Evolutionary conservation across 129 eudicot genomes (phyloP).

Genomic region (Flaveria ramosissima): DNA sequence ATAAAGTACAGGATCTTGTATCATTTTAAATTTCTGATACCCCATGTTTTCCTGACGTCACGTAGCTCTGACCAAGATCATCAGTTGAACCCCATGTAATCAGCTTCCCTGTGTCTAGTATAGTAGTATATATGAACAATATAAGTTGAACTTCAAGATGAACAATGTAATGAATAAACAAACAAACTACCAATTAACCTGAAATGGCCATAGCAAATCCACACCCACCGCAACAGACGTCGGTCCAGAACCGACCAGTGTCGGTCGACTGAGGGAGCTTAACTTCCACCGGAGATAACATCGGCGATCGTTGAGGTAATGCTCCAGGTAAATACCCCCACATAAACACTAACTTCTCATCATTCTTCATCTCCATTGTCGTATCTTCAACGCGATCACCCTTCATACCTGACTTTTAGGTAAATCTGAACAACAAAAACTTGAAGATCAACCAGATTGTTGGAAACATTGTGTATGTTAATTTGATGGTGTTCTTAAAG

Average conservation of each 20-base stretch:
- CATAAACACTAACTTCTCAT: slow-evolving; percentile 51
- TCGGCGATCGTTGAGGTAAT: slow-evolving; percentile 82
- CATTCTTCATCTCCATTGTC: slow-evolving; percentile 34
- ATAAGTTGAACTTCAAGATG: no score
- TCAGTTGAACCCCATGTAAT: slow-evolving; percentile 99
- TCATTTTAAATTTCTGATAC: slow-evolving; percentile 39
- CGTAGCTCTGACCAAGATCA: slow-evolving; percentile 95
- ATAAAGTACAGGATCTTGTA: not conserved
- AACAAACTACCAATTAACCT: slow-evolving; percentile 31
- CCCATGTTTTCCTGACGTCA: slow-evolving; percentile 97
- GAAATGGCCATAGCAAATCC: slow-evolving; percentile 97
- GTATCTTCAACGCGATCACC: slow-evolving; percentile 42
- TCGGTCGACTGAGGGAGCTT: slow-evolving; percentile 54
- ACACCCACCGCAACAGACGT: slow-evolving; percentile 94
- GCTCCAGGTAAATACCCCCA: slow-evolving; percentile 99
- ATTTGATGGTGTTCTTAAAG: not conserved
- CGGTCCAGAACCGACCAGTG: slow-evolving; percentile 57
- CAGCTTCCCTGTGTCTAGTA: slow-evolving; percentile 77
- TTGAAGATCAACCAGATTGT: no score
- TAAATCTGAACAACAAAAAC: no score
- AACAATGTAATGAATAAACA: no score
- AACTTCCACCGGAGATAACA: slow-evolving; percentile 76
- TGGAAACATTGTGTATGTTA: not conserved
- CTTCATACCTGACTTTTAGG: slow-evolving; percentile 35
- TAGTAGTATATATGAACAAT: slow-evolving; percentile 25